Conservation (phyloP, 208 protist genomes). For the Herpetomonas samuelpessoai region DNA sequence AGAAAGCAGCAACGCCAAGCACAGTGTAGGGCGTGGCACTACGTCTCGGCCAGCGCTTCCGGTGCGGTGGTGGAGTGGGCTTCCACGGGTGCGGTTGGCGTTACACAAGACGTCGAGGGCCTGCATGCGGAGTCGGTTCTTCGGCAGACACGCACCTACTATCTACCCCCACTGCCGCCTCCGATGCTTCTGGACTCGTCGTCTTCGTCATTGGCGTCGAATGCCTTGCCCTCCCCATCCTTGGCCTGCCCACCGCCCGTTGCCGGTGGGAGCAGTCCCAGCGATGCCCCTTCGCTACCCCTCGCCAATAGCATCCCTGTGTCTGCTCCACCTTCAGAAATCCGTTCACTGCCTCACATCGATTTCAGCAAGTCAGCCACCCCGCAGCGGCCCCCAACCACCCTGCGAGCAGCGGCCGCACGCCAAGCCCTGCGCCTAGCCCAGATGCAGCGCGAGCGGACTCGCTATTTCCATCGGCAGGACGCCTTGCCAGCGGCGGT, state of each 20-base stretch:
- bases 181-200: too few relatives aligned
- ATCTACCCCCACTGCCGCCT: slow-evolving; percentile 20
- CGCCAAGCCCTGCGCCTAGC: slow-evolving; percentile 48
- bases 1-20: not conserved
- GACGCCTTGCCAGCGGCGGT: not conserved
- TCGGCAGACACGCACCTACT: slow-evolving; percentile 39
- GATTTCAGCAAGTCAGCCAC: not conserved
- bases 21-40: not conserved
- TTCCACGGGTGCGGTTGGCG: slow-evolving; percentile 39
- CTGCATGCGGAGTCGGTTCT: slow-evolving; percentile 55
- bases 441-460: slow-evolving; percentile 1
- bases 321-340: too few relatives aligned
- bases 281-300: too few relatives aligned
- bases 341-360: too few relatives aligned
- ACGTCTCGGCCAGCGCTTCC: not conserved
- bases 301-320: too few relatives aligned
- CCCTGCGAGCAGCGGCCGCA: slow-evolving; percentile 35
- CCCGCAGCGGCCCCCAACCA: slow-evolving; percentile 6
- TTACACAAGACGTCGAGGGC: slow-evolving; percentile 56
- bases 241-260: too few relatives aligned
- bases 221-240: too few relatives aligned
- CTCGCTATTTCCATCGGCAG: not conserved
- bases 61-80: slow-evolving; percentile 66
- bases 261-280: too few relatives aligned
- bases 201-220: too few relatives aligned